Base-by-base conservation (phyloP, 805 yeast genomes). In the Kazachstania viticola region DNA sequence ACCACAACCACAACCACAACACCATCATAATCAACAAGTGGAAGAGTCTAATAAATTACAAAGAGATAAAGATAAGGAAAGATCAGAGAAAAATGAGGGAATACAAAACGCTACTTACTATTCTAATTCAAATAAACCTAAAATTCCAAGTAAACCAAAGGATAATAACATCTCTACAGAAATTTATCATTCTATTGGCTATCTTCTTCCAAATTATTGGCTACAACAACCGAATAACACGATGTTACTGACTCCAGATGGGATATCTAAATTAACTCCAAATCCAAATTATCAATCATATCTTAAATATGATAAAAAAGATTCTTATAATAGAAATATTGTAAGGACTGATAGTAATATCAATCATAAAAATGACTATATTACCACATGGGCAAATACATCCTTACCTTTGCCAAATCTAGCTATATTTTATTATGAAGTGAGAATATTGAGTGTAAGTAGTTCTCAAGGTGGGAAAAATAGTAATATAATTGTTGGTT, bases 201-300 rank as follows among this genome's bases (percentile, higher is more conserved):
- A 51, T 34, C 42, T 40, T 8, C 35, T 54, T 27, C 60, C 60
- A 2, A 46, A 43, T 23, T 35, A 36, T 16, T 54, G 60, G 60
- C 25, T 41, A 5, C 14, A 37, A 9, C 56, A 45, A 32, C 29
- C 52, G 2, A 45, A 42, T 21, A 48, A 49, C 24, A 38, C 50
- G 21, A 33, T 53, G 9, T 14, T 37, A 5, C 25, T 51, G 13
- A 49, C 60, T 17, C 35, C 35, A 9, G 58, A 54, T 42, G 58
- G 56, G 4, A 36, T 49, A 8, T 32, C 38, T 12, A 32, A 32
- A 12, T 16, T 47, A 8, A 29, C 38, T 27, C 47, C 51, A 3
- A 51, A 51, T 23, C 50, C 55, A 4, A 44, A 42, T 32, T 50
- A 47, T 45, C 49, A 46, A 24, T 39, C 46, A 2, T 37, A 41